Percentiles rank a stretch among this genome's conserved stretches.
Conservation (phyloP, 345 rosid species). For the Sisymbrium irio region DNA sequence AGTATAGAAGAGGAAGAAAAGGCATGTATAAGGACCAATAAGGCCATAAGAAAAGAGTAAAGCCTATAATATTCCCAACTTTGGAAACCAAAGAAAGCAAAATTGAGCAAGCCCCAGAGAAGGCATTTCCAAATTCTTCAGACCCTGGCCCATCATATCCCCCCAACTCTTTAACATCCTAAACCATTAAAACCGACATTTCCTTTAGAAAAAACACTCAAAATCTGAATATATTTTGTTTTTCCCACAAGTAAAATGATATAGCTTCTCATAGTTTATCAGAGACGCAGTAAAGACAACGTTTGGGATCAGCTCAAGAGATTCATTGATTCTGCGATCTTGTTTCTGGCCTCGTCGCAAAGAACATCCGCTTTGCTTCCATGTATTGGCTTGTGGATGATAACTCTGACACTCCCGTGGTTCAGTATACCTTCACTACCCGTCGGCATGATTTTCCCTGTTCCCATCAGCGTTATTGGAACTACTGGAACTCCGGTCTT, state of each 20-base stretch:
- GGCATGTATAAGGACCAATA: neutral
- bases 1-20: neutral
- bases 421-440: slow-evolving; percentile 76
- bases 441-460: slow-evolving; percentile 92
- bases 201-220: neutral
- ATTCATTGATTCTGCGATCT: slow-evolving; percentile 49
- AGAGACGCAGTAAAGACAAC: neutral
- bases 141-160: neutral
- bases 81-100: neutral
- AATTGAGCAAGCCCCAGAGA: neutral
- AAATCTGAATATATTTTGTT: neutral
- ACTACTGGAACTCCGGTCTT: slow-evolving; percentile 79
- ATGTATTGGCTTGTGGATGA: slow-evolving; percentile 69
- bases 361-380: slow-evolving; percentile 62
- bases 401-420: slow-evolving; percentile 59
- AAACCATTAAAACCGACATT: neutral
- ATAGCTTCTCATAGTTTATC: neutral
- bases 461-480: slow-evolving; percentile 81
- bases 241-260: slow-evolving; percentile 14
- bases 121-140: neutral
- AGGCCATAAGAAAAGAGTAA: neutral
- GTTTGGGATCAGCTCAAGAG: slow-evolving; percentile 5
- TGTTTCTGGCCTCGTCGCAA: slow-evolving; percentile 62
- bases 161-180: neutral
- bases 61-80: neutral